Percentiles rank a stretch among this genome's conserved stretches.
Evolutionary conservation across 805 yeast genomes (phyloP).

Genomic region (Nakazawaea siamensis): DNA sequence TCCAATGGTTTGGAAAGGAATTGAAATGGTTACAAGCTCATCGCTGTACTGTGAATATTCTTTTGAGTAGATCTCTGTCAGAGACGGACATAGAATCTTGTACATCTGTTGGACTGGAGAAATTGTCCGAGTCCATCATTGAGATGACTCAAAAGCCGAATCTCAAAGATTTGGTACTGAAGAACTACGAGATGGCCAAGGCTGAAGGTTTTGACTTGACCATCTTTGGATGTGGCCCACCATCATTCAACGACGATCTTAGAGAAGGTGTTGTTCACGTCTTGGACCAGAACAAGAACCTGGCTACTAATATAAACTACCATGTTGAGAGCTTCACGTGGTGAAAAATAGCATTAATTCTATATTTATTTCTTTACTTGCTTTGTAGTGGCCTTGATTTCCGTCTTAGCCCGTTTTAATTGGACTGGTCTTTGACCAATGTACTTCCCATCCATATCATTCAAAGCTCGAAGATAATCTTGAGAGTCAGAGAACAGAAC

Average conservation of each 20-base stretch:
- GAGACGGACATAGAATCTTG: neutral
- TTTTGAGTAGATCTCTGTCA: slow-evolving; percentile 6
- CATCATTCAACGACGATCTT: slow-evolving; percentile 10
- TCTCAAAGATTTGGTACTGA: neutral
- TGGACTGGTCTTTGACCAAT: slow-evolving; percentile 69
- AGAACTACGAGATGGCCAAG: neutral
- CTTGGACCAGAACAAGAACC: neutral
- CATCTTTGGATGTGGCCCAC: slow-evolving; percentile 10
- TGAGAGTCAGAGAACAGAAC: slow-evolving; percentile 58
- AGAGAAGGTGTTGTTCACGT: slow-evolving; percentile 3
- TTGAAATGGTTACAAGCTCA: slow-evolving; percentile 9
- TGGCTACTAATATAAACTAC: neutral
- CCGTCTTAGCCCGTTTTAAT: slow-evolving; percentile 52
- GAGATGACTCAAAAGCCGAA: neutral
- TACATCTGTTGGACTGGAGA: neutral
- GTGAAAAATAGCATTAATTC: too few species aligned
- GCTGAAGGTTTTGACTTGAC: neutral
- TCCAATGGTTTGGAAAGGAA: slow-evolving; percentile 11
- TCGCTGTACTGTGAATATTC: slow-evolving; percentile 11
- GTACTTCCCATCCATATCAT: slow-evolving; percentile 69
- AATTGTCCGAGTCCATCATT: neutral
- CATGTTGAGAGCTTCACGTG: slow-evolving; percentile 7
- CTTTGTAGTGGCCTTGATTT: slow-evolving; percentile 22
- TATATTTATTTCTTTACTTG: neutral
- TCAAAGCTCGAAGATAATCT: slow-evolving; percentile 64